Conservation (phyloP, 2,329 filamentous ascomycete genomes). For the Apiospora pterosperma region DNA sequence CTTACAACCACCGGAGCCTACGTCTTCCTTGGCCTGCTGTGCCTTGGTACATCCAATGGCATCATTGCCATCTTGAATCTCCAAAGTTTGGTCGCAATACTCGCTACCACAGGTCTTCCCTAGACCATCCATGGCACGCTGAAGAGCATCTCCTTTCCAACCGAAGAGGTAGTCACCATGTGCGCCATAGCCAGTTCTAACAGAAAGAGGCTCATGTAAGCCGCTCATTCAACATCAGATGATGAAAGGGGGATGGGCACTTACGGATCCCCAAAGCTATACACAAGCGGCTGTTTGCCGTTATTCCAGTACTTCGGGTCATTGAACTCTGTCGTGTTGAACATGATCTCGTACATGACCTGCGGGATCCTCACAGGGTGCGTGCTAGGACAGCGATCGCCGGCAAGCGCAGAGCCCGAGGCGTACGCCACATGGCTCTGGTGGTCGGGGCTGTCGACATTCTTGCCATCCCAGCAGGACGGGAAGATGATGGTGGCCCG, state of each 20-base stretch:
- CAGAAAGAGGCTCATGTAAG: background rate
- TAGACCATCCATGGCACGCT: constrained; percentile 47
- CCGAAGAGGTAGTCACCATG: constrained; percentile 60
- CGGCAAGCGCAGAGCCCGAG: constrained; percentile 35
- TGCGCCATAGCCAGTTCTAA: constrained; percentile 54
- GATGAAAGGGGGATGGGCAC: too few relatives aligned
- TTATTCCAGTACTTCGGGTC: constrained; percentile 50
- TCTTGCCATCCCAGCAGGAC: constrained; percentile 59
- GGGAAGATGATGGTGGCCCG: constrained; percentile 56
- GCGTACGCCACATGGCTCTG: constrained; percentile 54
- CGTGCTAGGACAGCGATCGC: constrained; percentile 44
- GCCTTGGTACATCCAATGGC: constrained; percentile 44
- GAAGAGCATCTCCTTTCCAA: constrained; percentile 49
- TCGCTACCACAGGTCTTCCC: constrained; percentile 42
- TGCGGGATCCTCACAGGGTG: constrained; percentile 54
- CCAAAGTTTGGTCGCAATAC: constrained; percentile 40
- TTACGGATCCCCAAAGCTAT: constrained; percentile 39
- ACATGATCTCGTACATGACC: constrained; percentile 59
- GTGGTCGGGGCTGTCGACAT: constrained; percentile 52
- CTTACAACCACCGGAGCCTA: constrained; percentile 42
- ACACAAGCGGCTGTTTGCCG: constrained; percentile 46
- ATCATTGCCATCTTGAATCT: constrained; percentile 38
- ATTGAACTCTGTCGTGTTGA: constrained; percentile 48
- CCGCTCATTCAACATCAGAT: too few relatives aligned
- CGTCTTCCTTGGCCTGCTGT: constrained; percentile 44